Evolutionary conservation across 2,329 filamentous ascomycete genomes (phyloP).

Genomic region (Fusarium pilosicola): DNA sequence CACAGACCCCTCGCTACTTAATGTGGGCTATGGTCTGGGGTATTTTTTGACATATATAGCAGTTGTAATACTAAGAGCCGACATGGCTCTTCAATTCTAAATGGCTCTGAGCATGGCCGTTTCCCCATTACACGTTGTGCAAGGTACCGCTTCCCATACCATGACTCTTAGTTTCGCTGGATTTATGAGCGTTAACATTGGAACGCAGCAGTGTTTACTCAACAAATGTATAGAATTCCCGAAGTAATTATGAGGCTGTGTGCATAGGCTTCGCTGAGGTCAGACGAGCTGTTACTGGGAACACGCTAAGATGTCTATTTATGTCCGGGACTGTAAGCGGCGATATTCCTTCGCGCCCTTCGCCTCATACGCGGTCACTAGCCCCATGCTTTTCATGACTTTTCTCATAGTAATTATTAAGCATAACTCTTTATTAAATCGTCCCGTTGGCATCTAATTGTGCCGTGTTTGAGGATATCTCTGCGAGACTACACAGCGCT

Average conservation of each 20-base stretch:
- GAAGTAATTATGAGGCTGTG: not conserved
- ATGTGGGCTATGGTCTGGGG: rapidly evolving
- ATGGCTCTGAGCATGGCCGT: not conserved
- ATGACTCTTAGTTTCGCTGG: not conserved
- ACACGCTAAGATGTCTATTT: not conserved
- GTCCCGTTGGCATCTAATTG: not conserved
- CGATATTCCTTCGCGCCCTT: not conserved
- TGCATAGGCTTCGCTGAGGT: not conserved
- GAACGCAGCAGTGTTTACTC: not conserved
- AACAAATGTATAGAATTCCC: not conserved
- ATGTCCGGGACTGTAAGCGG: not conserved
- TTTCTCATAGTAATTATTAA: not conserved
- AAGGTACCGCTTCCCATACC: not conserved
- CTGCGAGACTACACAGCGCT: too few species aligned
- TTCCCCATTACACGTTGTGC: rapidly evolving
- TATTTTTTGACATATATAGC: not conserved
- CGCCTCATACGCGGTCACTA: not conserved
- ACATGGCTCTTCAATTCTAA: not conserved
- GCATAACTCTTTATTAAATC: not conserved
- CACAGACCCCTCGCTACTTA: not conserved
- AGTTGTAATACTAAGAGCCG: not conserved
- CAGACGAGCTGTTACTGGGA: not conserved
- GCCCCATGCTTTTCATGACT: rapidly evolving
- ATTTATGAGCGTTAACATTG: too few species aligned
- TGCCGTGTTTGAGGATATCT: not conserved